Evolutionary conservation across 352 stramenopile species (phyloP).

Genomic region (Globisporangium cystogenes): DNA sequence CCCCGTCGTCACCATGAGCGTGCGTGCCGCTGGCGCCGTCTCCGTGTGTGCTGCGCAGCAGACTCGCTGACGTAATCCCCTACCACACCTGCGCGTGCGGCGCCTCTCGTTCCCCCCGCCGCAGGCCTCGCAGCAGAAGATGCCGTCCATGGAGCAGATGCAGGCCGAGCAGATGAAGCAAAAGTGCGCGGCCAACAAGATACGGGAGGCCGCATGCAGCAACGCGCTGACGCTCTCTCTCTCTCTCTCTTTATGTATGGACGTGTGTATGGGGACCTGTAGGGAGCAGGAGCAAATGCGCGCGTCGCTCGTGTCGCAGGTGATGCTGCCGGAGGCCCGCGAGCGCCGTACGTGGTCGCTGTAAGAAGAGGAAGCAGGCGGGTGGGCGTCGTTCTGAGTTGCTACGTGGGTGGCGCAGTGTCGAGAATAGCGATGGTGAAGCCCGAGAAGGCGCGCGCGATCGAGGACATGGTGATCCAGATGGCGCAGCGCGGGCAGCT

Average conservation of each 20-base stretch:
- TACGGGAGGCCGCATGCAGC: no score
- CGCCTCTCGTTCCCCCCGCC: no score
- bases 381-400: no score
- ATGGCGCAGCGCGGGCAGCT: conserved; percentile 85
- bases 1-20: no score
- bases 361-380: not conserved
- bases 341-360: conserved; percentile 57
- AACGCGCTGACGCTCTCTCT: no score
- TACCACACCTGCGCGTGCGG: no score
- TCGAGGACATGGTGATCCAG: conserved; percentile 84
- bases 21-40: no score
- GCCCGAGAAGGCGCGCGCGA: conserved; percentile 78
- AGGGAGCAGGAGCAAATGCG: conserved; percentile 83
- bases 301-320: conserved; percentile 64
- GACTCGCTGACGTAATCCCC: no score
- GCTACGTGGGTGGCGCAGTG: conserved; percentile 28
- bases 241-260: no score
- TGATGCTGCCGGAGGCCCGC: conserved; percentile 72
- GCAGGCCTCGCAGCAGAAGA: conserved; percentile 32
- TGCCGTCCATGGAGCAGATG: conserved; percentile 64
- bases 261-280: not conserved
- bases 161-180: conserved; percentile 84
- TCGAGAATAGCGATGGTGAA: conserved; percentile 87
- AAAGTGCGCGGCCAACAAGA: no score
- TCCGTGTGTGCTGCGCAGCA: no score